Evolutionary conservation across 108 stramenopile species (phyloP), one percentile per base, ranked within the genome.

Genomic region (Skeletonema potamos): DNA sequence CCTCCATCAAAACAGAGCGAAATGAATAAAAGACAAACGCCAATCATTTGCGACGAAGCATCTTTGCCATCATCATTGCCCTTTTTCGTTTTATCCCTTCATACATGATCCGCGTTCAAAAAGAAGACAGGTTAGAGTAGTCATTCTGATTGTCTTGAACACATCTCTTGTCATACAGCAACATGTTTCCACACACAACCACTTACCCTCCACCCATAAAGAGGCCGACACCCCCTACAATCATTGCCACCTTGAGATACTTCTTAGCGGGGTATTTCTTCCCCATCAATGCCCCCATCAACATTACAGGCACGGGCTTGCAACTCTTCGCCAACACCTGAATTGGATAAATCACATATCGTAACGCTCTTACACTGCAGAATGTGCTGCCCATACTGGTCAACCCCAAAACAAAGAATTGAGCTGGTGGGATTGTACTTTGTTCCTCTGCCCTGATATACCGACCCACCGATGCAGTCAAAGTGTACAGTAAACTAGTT

Each of bases 241-340:
- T 98, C 72, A 98, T 71, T 37, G 67, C 73, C 12, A 99, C 97
- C 76, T 98, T 99, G 44, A 97, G 64, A 74, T 97, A 99, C 73
- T 98, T 98, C 64, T 89, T 85, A 24, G 87, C 20, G 18, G 95
- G 93, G 73, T 99, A 93, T 63, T 87, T 85, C 81, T 99, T 97
- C 26, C 97, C 97, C 91, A 99, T 92, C 8, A 97, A 44, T 8
- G 95, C 94, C 33, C 97, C 97, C 91, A 99, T 96, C 34, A 99
- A 74, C 98, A 99, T 98, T 59, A 99, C 98, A 4, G 98, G 97
- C 20, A 99, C 95, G 29, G 98, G 98, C 76, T 99, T 99, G 82
- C 98, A 99, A 76, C 91, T 92, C 82, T 99, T 99, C 54, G 96
- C 97, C 44, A 99, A 73, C 4, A 99, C 97, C 86, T 98, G 97